Conservation (phyloP, 768 basidiomycete species). For the Lactarius vividus region DNA sequence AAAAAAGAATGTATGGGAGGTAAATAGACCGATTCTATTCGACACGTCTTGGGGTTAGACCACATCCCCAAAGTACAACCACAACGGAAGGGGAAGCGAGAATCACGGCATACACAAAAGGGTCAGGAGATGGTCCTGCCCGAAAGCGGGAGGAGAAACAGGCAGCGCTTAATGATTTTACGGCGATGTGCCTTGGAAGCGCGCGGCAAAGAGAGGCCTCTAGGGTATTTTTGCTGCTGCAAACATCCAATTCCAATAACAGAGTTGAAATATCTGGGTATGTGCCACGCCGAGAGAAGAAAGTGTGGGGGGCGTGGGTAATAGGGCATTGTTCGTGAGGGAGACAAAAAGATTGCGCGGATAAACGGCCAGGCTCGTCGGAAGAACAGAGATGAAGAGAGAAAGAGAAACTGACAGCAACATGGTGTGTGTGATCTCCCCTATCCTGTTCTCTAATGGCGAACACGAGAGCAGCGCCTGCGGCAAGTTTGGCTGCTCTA, state of each 20-base stretch:
- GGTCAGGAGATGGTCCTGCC: not conserved
- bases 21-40: not conserved
- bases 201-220: not conserved
- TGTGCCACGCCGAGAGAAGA: not conserved
- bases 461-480: constrained; percentile 66
- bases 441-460: constrained; percentile 69
- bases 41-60: not conserved
- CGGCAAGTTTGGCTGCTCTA: constrained; percentile 61
- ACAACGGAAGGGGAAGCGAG: not conserved
- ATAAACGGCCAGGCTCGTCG: not conserved
- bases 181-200: not conserved
- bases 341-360: not conserved
- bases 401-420: constrained; percentile 46
- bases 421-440: constrained; percentile 63
- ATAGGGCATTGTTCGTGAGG: not conserved
- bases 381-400: not conserved
- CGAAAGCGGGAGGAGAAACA: not conserved
- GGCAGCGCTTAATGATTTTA: not conserved
- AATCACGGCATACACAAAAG: not conserved
- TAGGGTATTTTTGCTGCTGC: not conserved
- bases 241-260: not conserved
- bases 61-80: not conserved
- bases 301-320: not conserved
- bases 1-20: not conserved
- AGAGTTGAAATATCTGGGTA: not conserved